Conservation (phyloP, 2,329 filamentous ascomycete species). For the Purpureocillium lavendulum region DNA sequence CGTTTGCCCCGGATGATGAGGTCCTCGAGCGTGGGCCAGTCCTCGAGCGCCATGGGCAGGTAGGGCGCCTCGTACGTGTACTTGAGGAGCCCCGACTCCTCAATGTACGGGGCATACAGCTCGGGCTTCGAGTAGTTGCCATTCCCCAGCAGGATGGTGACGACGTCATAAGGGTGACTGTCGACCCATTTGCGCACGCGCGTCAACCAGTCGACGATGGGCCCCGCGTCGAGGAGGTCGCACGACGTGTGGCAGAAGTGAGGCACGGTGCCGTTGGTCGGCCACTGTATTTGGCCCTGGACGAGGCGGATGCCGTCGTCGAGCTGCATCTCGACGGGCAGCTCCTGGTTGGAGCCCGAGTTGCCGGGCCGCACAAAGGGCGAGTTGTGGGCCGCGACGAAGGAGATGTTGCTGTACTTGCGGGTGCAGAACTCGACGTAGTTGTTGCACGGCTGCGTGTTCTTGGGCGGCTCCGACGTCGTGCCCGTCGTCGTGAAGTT, state of each 20-base stretch:
- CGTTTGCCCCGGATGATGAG: conserved; percentile 66
- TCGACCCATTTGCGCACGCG: conserved; percentile 66
- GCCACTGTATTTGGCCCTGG: conserved; percentile 56
- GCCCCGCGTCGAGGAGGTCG: conserved; percentile 71
- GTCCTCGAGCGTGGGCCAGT: conserved; percentile 77
- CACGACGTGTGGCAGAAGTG: conserved; percentile 85
- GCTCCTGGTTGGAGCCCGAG: conserved; percentile 66
- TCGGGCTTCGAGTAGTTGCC: conserved; percentile 59
- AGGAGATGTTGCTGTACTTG: conserved; percentile 74
- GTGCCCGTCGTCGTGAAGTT: conserved; percentile 27
- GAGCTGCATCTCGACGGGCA: conserved; percentile 61
- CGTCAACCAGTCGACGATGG: conserved; percentile 64
- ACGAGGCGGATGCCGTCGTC: conserved; percentile 66
- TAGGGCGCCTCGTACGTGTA: conserved; percentile 68
- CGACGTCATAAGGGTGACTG: conserved; percentile 73
- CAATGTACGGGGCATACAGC: conserved; percentile 61
- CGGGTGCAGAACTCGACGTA: conserved; percentile 68
- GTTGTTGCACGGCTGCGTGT: conserved; percentile 74
- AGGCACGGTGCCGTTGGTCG: conserved; percentile 37
- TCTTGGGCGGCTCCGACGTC: conserved; percentile 40
- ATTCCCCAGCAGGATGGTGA: conserved; percentile 82
- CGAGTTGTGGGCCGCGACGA: conserved; percentile 73
- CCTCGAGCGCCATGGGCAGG: conserved; percentile 59
- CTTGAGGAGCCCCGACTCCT: conserved; percentile 60
- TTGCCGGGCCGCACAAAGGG: conserved; percentile 65